A percentile compares a stretch with the other conserved stretches of the same genome.
These are phyloP conservation scores for Linnemannia zychae DNA, from an alignment of 192 early-diverging fungal genomes.

Conservation along the genomic window DNA sequence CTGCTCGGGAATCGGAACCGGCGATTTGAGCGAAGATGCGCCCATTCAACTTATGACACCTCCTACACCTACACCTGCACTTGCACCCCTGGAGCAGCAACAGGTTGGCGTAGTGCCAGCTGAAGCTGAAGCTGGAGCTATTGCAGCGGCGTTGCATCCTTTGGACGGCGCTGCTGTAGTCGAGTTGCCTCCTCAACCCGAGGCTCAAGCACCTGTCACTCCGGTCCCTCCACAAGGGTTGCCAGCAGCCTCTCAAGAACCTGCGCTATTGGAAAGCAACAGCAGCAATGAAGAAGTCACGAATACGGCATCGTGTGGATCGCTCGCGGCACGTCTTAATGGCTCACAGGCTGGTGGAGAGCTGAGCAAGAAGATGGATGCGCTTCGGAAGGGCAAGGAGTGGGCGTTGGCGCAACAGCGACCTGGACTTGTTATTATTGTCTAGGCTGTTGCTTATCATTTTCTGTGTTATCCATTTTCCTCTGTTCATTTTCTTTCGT, in stretches of 20 bases:
- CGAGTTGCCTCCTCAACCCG: background rate
- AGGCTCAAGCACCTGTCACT: background rate
- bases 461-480: background rate
- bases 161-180: background rate
- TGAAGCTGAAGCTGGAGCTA: background rate
- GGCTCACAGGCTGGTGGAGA: conserved; percentile 3
- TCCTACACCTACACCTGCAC: background rate
- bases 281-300: background rate
- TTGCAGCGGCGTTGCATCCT: background rate
- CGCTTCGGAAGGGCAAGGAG: conserved; percentile 49
- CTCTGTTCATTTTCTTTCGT: background rate
- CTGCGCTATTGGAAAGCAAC: background rate
- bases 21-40: background rate
- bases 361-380: conserved; percentile 36
- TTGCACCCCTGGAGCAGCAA: background rate
- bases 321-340: background rate
- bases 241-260: background rate
- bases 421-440: conserved; percentile 40
- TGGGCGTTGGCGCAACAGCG: conserved; percentile 54
- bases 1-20: conserved; percentile 52
- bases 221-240: background rate
- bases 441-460: conserved; percentile 4
- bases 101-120: background rate
- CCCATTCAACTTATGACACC: background rate
- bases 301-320: background rate